These are phyloP conservation scores for Sugiyamaella floridensis DNA, from an alignment of 805 yeast genomes.

Conservation along the genomic window DNA sequence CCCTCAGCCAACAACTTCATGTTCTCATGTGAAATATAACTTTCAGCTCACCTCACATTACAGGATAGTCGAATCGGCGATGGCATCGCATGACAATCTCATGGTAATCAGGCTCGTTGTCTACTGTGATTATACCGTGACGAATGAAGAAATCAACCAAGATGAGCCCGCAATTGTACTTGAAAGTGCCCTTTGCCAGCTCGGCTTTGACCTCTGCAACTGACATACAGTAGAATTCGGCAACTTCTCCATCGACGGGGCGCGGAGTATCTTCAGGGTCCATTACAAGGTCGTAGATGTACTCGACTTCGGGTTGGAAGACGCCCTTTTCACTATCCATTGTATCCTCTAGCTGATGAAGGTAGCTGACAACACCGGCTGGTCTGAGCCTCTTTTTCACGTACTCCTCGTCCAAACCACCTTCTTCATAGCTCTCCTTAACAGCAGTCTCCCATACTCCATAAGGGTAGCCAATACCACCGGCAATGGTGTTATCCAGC, in stretches of 20 bases:
- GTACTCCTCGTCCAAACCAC: constrained; percentile 55
- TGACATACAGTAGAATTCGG: constrained; percentile 57
- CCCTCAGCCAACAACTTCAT: too few species aligned
- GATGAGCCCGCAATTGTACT: constrained; percentile 82
- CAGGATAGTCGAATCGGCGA: constrained; percentile 65
- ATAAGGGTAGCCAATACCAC: constrained; percentile 81
- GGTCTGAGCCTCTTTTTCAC: constrained; percentile 41
- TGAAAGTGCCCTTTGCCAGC: constrained; percentile 59
- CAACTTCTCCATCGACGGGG: constrained; percentile 71
- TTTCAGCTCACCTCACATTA: constrained; percentile 25
- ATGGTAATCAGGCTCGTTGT: constrained; percentile 57
- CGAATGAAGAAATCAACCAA: constrained; percentile 82
- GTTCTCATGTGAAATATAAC: neutral
- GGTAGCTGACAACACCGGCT: constrained; percentile 66
- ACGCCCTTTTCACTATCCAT: constrained; percentile 43
- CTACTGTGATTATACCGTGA: constrained; percentile 64
- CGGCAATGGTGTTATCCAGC: constrained; percentile 93
- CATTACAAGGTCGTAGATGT: constrained; percentile 64
- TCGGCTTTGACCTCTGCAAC: constrained; percentile 48
- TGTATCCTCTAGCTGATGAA: constrained; percentile 22
- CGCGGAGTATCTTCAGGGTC: constrained; percentile 40
- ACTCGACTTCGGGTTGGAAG: constrained; percentile 88
- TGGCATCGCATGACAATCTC: constrained; percentile 58
- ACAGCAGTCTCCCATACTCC: constrained; percentile 68
- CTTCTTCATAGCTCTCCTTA: constrained; percentile 89